Percentiles rank a stretch among this genome's conserved stretches.
These are phyloP conservation scores for Fusarium sp. DNA, from an alignment of 2,329 filamentous ascomycete genomes.

Conservation along the genomic window DNA sequence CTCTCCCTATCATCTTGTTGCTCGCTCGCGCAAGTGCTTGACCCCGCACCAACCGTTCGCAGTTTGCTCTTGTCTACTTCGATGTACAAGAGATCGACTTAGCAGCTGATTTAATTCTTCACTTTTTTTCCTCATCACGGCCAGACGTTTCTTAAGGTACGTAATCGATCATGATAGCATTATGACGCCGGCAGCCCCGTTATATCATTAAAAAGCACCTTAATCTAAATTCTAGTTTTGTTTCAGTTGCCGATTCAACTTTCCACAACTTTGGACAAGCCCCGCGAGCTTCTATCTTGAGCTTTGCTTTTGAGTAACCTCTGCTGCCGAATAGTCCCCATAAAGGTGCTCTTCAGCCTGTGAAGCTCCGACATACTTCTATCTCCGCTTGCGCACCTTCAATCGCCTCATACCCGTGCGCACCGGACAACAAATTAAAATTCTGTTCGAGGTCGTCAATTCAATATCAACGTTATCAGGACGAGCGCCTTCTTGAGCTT, in stretches of 20 bases:
- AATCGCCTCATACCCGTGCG: slow-evolving; percentile 9
- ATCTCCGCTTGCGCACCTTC: slow-evolving; percentile 2
- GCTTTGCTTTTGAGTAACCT: slow-evolving; percentile 1
- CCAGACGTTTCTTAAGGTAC: slow-evolving; percentile 26
- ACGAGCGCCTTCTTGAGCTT: slow-evolving; percentile 14
- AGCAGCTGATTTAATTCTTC: slow-evolving; percentile 36
- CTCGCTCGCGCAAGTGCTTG: slow-evolving; percentile 22
- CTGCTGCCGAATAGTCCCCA: slow-evolving; percentile 1
- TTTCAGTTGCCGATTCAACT: slow-evolving; percentile 16
- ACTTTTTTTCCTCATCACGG: slow-evolving; percentile 25
- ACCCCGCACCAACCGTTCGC: slow-evolving; percentile 45
- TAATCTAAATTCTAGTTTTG: slow-evolving; percentile 21
- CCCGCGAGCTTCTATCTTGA: neutral
- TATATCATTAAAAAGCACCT: neutral
- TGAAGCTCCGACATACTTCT: slow-evolving; percentile 19
- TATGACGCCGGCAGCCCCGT: neutral
- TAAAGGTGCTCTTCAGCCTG: slow-evolving; percentile 9
- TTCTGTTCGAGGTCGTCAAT: slow-evolving; percentile 2
- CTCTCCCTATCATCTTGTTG: slow-evolving; percentile 26
- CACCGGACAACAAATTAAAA: slow-evolving; percentile 14
- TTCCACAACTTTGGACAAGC: slow-evolving; percentile 2
- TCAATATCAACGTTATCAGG: slow-evolving; percentile 20
- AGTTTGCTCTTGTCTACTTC: slow-evolving; percentile 22
- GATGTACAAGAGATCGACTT: slow-evolving; percentile 29
- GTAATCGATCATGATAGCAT: slow-evolving; percentile 17